Evolutionary conservation across 306 rosid genomes (phyloP), one percentile per base, ranked within the genome.

Genomic region (Castanea sativa): DNA sequence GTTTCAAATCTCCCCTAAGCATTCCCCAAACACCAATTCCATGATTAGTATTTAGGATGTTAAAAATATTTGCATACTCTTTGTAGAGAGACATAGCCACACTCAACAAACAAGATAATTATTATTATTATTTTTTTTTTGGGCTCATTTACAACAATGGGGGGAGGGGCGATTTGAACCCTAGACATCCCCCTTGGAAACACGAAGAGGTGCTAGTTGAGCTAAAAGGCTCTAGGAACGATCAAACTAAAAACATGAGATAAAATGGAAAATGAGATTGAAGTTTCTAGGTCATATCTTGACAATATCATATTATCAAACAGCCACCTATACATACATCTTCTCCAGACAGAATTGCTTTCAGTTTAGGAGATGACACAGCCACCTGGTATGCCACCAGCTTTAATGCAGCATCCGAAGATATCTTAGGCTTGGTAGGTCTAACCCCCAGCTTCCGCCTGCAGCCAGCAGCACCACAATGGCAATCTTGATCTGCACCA

Each of bases 401-500:
- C 82, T 92, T 92, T 86, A 94, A 72, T 20, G 98, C 94, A 84
- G 98, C 92, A 78, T 90, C 98, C 32, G 98, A 94, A 59, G 94
- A 88, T 74, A 79, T 80, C 83, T 94, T 94, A 76, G 92, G 92
- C 79, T 92, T 94, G 76, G 89, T 86, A 81, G 97, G 92, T 76
- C 89, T 88, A 18, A 81, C 99, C 33, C 99, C 99, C 60, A 94
- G 83, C 88, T 92, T 90, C 80, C 88, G 85, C 83, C 97, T 88
- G 87, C 99, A 94, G 73, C 75, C 88, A 78, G 55, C 86, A 71
- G 99, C 95, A 73, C 99, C 97, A 49, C 99, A 94, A 82, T 92
- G 97, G 86, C 99, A 94, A 83, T 91, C 99, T 92, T 94, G 99
- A 85, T 94, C 99, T 86, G 99, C 97, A 82, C 99, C 99, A 87